Evolutionary conservation across 2,329 filamentous ascomycete species (phyloP).

Genomic region (Ophiostoma populinum): DNA sequence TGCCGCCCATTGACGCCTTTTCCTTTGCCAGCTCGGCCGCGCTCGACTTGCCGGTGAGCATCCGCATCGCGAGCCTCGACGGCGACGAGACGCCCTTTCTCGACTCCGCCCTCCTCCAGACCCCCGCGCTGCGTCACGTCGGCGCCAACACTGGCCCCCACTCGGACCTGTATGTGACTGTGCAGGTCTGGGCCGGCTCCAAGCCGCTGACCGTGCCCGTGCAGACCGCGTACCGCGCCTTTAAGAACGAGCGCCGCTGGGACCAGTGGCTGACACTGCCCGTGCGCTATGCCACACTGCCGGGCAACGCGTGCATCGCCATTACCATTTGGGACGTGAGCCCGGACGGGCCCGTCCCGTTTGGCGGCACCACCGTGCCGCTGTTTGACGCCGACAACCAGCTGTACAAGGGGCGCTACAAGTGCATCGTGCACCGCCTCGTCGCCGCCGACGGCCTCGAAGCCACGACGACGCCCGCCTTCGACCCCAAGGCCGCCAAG

Average conservation of each 20-base stretch:
- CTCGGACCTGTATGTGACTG: slow-evolving; percentile 85
- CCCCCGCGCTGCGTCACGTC: slow-evolving; percentile 67
- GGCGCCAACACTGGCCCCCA: slow-evolving; percentile 63
- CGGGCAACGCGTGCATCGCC: slow-evolving; percentile 66
- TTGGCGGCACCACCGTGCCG: slow-evolving; percentile 80
- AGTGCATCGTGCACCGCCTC: slow-evolving; percentile 71
- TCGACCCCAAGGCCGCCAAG: slow-evolving; percentile 18
- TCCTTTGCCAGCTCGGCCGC: slow-evolving; percentile 84
- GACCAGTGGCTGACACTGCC: slow-evolving; percentile 92
- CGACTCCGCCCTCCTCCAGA: slow-evolving; percentile 61
- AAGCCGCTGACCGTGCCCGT: slow-evolving; percentile 85
- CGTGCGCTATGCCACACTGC: slow-evolving; percentile 66
- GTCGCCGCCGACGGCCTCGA: slow-evolving; percentile 74
- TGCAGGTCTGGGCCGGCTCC: slow-evolving; percentile 87
- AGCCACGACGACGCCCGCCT: slow-evolving; percentile 60
- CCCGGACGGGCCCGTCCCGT: slow-evolving; percentile 68
- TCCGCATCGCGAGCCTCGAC: slow-evolving; percentile 57
- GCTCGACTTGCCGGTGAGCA: slow-evolving; percentile 54
- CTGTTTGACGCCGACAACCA: slow-evolving; percentile 91
- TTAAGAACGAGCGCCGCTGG: slow-evolving; percentile 64
- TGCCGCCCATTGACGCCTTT: slow-evolving; percentile 65
- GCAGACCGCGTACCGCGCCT: slow-evolving; percentile 84
- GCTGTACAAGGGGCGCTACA: slow-evolving; percentile 78
- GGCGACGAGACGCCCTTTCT: slow-evolving; percentile 59
- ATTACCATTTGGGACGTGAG: slow-evolving; percentile 88